Percentiles rank a stretch among this genome's conserved stretches.
phyloP scores from a whole-genome alignment of 2,329 filamentous ascomycete species.

The Aspergillus sp. region DNA sequence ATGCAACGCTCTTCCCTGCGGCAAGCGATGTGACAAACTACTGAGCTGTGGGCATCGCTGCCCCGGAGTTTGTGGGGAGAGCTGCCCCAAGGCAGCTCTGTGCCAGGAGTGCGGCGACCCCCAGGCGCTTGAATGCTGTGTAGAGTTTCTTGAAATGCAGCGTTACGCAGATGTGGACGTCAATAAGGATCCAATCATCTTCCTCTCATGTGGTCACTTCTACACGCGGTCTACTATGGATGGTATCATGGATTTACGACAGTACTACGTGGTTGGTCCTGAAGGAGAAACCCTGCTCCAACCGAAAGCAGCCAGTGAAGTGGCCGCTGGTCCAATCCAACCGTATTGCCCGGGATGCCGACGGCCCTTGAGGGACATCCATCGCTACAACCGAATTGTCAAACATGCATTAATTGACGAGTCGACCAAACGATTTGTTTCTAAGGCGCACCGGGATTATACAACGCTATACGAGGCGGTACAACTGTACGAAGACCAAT shows the following conservation, averaged over 20 bases:
- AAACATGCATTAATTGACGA: constrained; percentile 22
- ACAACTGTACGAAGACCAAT: neutral
- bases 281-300: neutral
- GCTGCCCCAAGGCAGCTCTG: constrained; percentile 17
- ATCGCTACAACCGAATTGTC: constrained; percentile 21
- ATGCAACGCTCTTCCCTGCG: constrained; percentile 23
- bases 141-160: constrained; percentile 15
- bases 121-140: neutral
- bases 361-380: constrained; percentile 15
- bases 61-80: constrained; percentile 24
- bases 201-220: constrained; percentile 23
- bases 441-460: constrained; percentile 1
- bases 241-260: constrained; percentile 14
- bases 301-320: neutral
- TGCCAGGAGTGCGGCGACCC: constrained; percentile 16
- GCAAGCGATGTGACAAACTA: constrained; percentile 17
- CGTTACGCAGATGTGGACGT: constrained; percentile 18
- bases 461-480: neutral
- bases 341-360: constrained; percentile 21
- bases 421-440: constrained; percentile 19
- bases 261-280: constrained; percentile 15
- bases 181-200: constrained; percentile 16
- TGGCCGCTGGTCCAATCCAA: neutral
- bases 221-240: constrained; percentile 18
- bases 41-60: constrained; percentile 25